A percentile compares a stretch with the other conserved stretches of the same genome.
These are phyloP conservation scores for Lomentospora prolificans DNA, from an alignment of 2,329 filamentous ascomycete genomes.

Conservation along the genomic window DNA sequence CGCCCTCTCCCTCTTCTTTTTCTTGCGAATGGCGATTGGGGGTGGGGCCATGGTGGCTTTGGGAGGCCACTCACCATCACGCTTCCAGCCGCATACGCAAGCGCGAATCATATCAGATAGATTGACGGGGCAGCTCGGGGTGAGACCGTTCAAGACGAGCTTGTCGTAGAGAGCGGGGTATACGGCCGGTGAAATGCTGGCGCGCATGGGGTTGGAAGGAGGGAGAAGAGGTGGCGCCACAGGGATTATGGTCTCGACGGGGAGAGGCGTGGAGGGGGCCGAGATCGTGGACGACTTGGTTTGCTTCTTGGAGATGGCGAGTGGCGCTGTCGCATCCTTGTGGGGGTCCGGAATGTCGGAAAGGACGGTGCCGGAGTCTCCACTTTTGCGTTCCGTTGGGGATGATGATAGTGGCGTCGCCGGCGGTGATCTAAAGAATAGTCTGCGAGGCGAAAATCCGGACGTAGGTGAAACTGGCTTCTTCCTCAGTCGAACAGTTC, in stretches of 20 bases:
- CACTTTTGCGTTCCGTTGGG: constrained; percentile 15
- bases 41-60: constrained; percentile 38
- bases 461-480: constrained; percentile 31
- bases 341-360: constrained; percentile 33
- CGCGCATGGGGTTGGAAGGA: constrained; percentile 63
- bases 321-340: constrained; percentile 21
- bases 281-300: constrained; percentile 2
- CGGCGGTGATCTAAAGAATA: constrained; percentile 38
- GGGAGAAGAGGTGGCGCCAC: constrained; percentile 65
- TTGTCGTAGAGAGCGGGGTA: constrained; percentile 86
- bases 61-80: constrained; percentile 87
- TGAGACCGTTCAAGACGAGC: constrained; percentile 68
- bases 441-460: constrained; percentile 34
- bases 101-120: constrained; percentile 69
- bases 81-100: constrained; percentile 84
- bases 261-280: constrained; percentile 9
- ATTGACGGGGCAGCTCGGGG: constrained; percentile 82
- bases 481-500: constrained; percentile 42
- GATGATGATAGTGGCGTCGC: constrained; percentile 15
- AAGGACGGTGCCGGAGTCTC: constrained; percentile 25
- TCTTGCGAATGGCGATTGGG: constrained; percentile 31
- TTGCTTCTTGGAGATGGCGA: constrained; percentile 5
- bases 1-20: constrained; percentile 26
- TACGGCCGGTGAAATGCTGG: constrained; percentile 60
- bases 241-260: constrained; percentile 56